Evolutionary conservation across 2,329 filamentous ascomycete genomes (phyloP).

Genomic region (Diaporthe vexans): DNA sequence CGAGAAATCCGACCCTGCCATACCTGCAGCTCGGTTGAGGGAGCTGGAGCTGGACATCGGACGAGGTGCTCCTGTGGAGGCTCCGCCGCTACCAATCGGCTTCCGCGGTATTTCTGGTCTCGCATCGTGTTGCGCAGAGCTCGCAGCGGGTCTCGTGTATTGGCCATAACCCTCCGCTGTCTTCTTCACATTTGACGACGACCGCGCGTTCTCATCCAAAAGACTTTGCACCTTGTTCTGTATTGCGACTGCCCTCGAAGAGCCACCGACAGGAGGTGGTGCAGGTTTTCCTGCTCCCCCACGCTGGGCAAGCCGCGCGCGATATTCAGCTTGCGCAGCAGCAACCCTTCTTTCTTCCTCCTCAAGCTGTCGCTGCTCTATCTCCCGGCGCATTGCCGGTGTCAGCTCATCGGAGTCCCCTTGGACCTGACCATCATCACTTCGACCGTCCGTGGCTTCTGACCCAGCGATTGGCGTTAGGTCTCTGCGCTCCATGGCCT

Average conservation of each 20-base stretch:
- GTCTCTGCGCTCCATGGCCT: conserved; percentile 62
- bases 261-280: conserved; percentile 66
- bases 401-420: conserved; percentile 80
- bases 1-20: conserved; percentile 31
- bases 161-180: conserved; percentile 93
- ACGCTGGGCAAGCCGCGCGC: conserved; percentile 77
- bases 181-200: conserved; percentile 67
- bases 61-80: conserved; percentile 47
- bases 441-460: conserved; percentile 77
- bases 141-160: conserved; percentile 74
- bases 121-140: conserved; percentile 53
- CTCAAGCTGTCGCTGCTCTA: conserved; percentile 84
- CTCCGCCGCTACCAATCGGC: conserved; percentile 55
- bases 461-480: conserved; percentile 82
- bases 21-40: conserved; percentile 44
- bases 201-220: conserved; percentile 81
- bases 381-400: conserved; percentile 89
- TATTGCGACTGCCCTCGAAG: conserved; percentile 83
- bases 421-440: conserved; percentile 75
- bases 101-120: conserved; percentile 66
- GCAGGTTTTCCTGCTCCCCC: conserved; percentile 62
- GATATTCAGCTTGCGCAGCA: conserved; percentile 89
- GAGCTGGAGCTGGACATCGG: conserved; percentile 39
- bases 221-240: conserved; percentile 91
- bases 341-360: conserved; percentile 94